Evolutionary conservation across 495 filamentous ascomycete genomes (phyloP), one percentile per base, ranked within the genome.

Genomic region (Parmelia sp.): DNA sequence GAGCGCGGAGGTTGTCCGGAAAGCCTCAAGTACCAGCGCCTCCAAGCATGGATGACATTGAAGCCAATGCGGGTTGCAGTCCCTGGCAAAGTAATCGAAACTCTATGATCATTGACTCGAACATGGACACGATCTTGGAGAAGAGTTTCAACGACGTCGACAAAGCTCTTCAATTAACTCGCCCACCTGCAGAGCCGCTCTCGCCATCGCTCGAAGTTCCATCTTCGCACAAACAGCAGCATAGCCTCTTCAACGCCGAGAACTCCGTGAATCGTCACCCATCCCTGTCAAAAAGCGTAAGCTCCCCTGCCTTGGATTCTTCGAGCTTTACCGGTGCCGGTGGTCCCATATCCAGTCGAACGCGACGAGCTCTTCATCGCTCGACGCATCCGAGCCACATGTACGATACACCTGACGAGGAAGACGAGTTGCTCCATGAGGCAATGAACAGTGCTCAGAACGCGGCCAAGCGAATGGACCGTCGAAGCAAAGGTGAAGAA

Each of bases 351-450:
- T 92, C 91, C 5, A 92, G 88, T 73, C 81, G 93, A 64, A 96
- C 92, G 14, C 82, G 94, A 64, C 83, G 92, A 66, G 88, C 90
- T 31, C 79, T 93, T 70, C 89, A 91, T 65, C 80, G 86, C 64
- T 86, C 90, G 37, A 86, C 85, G 31, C 84, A 91, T 65, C 87
- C 86, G 19, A 79, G 79, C 57, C 89, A 93, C 69, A 83, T 83
- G 58, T 96, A 97, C 71, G 95, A 97, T 74, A 95, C 91, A 6
- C 90, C 95, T 1, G 91, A 96, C 71, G 94, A 99, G 74, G 91
- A 97, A 70, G 94, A 97, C 66, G 94, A 99, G 74, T 83, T 98
- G 17, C 79, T 96, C 15, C 91, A 96, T 70, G 94, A 97, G 74
- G 93, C 80, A 29, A 73, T 88, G 23, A 77, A 80, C 58, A 85